phyloP scores from a whole-genome alignment of 1,284 basidiomycete species.

The Puccinia hordei region DNA sequence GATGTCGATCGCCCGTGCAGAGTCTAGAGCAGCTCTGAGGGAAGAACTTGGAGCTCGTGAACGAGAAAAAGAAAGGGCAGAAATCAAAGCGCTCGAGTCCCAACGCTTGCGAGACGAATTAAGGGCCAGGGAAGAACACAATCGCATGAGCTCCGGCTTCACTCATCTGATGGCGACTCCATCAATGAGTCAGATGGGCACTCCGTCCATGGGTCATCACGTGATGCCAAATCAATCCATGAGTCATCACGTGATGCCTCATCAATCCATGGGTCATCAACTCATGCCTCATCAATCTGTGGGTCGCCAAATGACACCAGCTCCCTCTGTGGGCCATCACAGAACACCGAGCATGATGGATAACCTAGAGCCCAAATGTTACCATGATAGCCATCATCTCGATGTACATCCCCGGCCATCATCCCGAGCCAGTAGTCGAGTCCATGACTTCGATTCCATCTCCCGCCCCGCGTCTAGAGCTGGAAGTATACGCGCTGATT shows the following conservation, averaged over 20 bases:
- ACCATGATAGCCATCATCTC: constrained; percentile 22
- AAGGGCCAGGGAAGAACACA: constrained; percentile 25
- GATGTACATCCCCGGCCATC: constrained; percentile 3
- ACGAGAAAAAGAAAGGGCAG: constrained; percentile 11
- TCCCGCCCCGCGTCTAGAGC: constrained; percentile 37
- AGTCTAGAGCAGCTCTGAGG: constrained; percentile 27
- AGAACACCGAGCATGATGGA: constrained; percentile 44
- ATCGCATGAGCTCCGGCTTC: constrained; percentile 12
- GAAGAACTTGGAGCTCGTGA: constrained; percentile 22
- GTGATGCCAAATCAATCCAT: constrained; percentile 28
- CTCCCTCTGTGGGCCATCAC: constrained; percentile 19
- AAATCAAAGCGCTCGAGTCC: constrained; percentile 5
- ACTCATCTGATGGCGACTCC: constrained; percentile 39
- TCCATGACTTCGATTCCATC: constrained; percentile 29
- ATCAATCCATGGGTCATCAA: constrained; percentile 20
- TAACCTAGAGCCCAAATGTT: constrained; percentile 24
- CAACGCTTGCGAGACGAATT: constrained; percentile 35
- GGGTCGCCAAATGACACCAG: background rate
- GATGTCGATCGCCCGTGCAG: constrained; percentile 25
- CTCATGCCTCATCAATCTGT: constrained; percentile 11
- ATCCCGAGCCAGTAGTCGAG: constrained; percentile 28
- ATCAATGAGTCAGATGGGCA: constrained; percentile 14
- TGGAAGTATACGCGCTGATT: constrained; percentile 32
- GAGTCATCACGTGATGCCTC: background rate
- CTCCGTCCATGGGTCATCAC: constrained; percentile 24